Percentiles rank a stretch among this genome's conserved stretches.
phyloP scores from a whole-genome alignment of 495 filamentous ascomycete species.

The Penicillium egyptiacum region DNA sequence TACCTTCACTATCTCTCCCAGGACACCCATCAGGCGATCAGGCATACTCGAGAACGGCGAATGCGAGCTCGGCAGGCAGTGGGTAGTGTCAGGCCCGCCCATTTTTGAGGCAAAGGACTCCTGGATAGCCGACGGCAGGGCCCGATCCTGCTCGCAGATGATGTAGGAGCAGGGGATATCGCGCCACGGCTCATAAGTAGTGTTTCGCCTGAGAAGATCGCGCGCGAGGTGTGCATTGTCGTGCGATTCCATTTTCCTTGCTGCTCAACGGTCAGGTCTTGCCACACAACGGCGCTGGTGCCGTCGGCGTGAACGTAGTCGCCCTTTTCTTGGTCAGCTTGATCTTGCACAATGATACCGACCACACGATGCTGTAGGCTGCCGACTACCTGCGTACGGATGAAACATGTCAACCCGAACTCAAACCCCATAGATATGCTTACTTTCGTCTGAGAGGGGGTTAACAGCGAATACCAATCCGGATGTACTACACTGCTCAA shows the following conservation, averaged over 20 bases:
- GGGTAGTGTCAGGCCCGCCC: conserved; percentile 21
- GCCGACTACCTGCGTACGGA: not conserved
- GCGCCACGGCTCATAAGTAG: conserved; percentile 27
- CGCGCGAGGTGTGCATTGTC: conserved; percentile 22
- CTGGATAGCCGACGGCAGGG: conserved; percentile 31
- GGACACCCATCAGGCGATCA: conserved; percentile 14
- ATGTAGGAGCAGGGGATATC: conserved; percentile 35
- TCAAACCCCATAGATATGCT: not conserved
- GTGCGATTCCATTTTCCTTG: conserved; percentile 21
- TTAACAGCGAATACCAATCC: not conserved
- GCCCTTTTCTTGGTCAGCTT: conserved; percentile 16
- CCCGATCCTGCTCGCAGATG: conserved; percentile 32
- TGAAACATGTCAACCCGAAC: not conserved
- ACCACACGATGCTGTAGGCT: not conserved
- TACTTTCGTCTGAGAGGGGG: not conserved
- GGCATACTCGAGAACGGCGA: conserved; percentile 36
- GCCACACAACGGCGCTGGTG: conserved; percentile 18
- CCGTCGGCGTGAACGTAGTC: conserved; percentile 25
- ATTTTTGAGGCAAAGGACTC: conserved; percentile 31
- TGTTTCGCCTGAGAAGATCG: conserved; percentile 25
- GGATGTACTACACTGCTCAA: not conserved
- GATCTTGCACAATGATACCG: not conserved
- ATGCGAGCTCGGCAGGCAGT: conserved; percentile 29
- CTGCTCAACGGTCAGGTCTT: conserved; percentile 25
- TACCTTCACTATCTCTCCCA: conserved; percentile 6